A percentile compares a stretch with the other conserved stretches of the same genome.
Evolutionary conservation across 192 early-diverging fungal genomes (phyloP).

Genomic region (Backusella circina): DNA sequence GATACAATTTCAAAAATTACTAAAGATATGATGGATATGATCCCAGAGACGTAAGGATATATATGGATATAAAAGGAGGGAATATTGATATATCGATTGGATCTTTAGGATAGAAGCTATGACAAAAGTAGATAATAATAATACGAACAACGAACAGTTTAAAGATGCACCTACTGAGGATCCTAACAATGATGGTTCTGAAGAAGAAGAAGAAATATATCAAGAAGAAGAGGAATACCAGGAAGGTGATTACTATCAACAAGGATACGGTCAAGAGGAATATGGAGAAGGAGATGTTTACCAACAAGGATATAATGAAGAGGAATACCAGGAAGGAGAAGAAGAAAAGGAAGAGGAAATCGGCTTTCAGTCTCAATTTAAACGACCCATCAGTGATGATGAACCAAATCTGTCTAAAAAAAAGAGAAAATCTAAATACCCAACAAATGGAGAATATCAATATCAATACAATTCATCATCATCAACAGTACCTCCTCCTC

Average conservation of each 20-base stretch:
- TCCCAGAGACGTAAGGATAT: background rate
- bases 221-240: background rate
- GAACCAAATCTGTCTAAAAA: background rate
- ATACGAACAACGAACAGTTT: background rate
- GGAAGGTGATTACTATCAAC: background rate
- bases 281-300: background rate
- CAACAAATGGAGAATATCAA: background rate
- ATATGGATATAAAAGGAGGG: too few relatives aligned
- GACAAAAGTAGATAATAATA: background rate
- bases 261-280: slow-evolving; percentile 3
- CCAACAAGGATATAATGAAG: background rate
- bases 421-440: background rate
- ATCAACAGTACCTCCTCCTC: background rate
- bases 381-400: background rate
- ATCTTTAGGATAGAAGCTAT: background rate
- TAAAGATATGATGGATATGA: background rate
- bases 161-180: background rate
- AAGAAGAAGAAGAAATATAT: slow-evolving; percentile 13
- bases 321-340: background rate
- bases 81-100: background rate
- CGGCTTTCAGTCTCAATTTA: background rate
- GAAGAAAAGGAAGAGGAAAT: background rate
- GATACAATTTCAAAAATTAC: background rate
- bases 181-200: background rate
- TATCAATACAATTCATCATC: background rate